Evolutionary conservation across 768 basidiomycete species (phyloP).

Genomic region (Auricularia sp.): DNA sequence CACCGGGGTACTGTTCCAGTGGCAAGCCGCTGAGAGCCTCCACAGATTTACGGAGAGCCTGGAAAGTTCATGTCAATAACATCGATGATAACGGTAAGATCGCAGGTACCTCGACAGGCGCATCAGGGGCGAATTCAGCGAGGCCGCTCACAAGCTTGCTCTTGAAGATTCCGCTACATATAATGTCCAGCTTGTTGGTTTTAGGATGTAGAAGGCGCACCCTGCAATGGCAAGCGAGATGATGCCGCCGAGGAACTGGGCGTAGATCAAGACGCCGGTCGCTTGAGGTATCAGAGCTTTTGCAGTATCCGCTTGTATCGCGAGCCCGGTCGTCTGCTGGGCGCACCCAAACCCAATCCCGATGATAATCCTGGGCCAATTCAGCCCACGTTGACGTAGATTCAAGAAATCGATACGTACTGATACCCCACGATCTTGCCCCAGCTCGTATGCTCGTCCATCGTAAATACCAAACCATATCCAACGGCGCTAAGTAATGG

Average conservation of each 20-base stretch:
- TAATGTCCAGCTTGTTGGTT: neutral
- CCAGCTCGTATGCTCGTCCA: constrained; percentile 15
- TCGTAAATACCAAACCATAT: constrained; percentile 28
- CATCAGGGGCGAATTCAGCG: neutral
- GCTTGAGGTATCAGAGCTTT: constrained; percentile 15
- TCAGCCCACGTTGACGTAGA: no score
- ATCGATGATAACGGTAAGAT: no score
- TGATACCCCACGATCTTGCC: constrained; percentile 27
- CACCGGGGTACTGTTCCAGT: neutral
- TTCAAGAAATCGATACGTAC: constrained; percentile 15
- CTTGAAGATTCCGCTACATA: neutral
- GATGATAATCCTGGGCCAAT: constrained; percentile 13
- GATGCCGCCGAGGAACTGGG: neutral
- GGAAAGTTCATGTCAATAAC: no score
- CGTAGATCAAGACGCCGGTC: constrained; percentile 13
- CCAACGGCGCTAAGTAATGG: constrained; percentile 12
- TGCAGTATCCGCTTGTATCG: constrained; percentile 16
- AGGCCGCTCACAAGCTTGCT: neutral
- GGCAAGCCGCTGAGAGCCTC: neutral
- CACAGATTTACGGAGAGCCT: neutral
- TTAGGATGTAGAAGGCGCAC: neutral
- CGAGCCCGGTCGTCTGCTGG: constrained; percentile 23
- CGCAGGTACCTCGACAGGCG: neutral
- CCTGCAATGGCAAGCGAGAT: neutral
- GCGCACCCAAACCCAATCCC: constrained; percentile 27